Base-by-base conservation (phyloP, 805 yeast species). In the Zygoascus biomembranicola region DNA sequence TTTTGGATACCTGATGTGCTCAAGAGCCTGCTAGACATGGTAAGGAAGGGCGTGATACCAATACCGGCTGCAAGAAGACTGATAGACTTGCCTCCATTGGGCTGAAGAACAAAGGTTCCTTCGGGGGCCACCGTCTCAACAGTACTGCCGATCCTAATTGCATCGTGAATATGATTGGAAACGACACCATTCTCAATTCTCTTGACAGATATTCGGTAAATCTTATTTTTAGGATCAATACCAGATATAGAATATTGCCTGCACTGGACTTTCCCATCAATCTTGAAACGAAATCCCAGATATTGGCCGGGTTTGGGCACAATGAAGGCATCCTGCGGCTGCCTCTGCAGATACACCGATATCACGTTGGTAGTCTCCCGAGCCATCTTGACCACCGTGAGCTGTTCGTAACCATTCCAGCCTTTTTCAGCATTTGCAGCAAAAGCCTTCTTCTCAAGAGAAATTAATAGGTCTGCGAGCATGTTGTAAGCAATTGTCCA, bases 401-500 rank as follows among this genome's bases (percentile, higher is more conserved):
- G 83, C 32, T 71, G 70, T 55, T 78, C 75, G 72, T 79, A 81
- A 1, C 79, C 85, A n/a, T 66, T 57, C 90, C 90, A 84, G 5
- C 74, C 76, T 1, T 68, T 74, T n/a, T 66, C 61, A 32, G 57
- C 63, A 44, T 68, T 69, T 14, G 62, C 58, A 23, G 65, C 57
- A 62, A 84, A 84, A 59, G 73, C 63, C 4, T 67, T 67, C 50
- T 66, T 66, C 66, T 84, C 90, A 19, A 78, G 75, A 42, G 71
- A 66, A 57, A 85, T 84, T 57, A 84, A 71, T 9, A 80, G 65
- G 53, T 80, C 75, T 5, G 90, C 90, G 56, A 84, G 72, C 54
- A 76, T 78, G 39, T 76, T 77, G 64, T 85, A 84, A 5, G 90
- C 90, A 43, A 70, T 75, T 23, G 73, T 70, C 87, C 89, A 85